Conservation (phyloP, 768 basidiomycete genomes). For the Nidula microcarpa region DNA sequence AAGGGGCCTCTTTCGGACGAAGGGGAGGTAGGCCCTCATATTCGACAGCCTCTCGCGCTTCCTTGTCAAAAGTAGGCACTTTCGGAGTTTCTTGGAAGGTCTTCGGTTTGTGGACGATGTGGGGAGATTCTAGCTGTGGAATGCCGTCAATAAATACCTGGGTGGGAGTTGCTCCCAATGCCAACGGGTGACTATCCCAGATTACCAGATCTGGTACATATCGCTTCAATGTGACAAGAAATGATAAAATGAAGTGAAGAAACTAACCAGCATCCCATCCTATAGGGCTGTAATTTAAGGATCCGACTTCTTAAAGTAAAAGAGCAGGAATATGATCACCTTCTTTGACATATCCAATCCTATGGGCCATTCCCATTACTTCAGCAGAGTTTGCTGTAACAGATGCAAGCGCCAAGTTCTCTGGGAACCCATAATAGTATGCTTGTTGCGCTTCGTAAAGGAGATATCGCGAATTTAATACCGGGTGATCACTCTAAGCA, state of each 20-base stretch:
- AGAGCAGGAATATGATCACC: slow-evolving; percentile 26
- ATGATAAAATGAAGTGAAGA: not conserved
- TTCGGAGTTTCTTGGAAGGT: slow-evolving; percentile 43
- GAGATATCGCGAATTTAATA: slow-evolving; percentile 68
- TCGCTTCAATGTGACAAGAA: not conserved
- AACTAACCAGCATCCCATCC: slow-evolving; percentile 73
- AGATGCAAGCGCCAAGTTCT: slow-evolving; percentile 65
- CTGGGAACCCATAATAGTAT: slow-evolving; percentile 74
- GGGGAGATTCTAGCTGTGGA: slow-evolving; percentile 54
- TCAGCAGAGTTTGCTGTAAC: slow-evolving; percentile 74
- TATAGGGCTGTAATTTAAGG: slow-evolving; percentile 9
- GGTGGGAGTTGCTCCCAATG: slow-evolving; percentile 79
- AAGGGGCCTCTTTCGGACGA: slow-evolving; percentile 29
- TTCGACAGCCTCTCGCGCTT: slow-evolving; percentile 54
- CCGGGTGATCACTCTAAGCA: slow-evolving; percentile 62
- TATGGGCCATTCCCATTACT: slow-evolving; percentile 73
- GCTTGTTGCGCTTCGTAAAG: slow-evolving; percentile 84
- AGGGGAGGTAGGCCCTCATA: slow-evolving; percentile 80
- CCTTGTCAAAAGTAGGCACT: slow-evolving; percentile 70
- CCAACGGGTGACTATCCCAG: slow-evolving; percentile 83
- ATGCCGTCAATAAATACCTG: slow-evolving; percentile 94
- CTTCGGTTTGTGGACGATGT: slow-evolving; percentile 47
- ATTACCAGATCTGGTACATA: slow-evolving; percentile 61
- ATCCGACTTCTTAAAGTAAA: not conserved
- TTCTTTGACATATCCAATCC: slow-evolving; percentile 73